Base-by-base conservation (phyloP, 495 filamentous ascomycete species). In the Penicillium ucsense region DNA sequence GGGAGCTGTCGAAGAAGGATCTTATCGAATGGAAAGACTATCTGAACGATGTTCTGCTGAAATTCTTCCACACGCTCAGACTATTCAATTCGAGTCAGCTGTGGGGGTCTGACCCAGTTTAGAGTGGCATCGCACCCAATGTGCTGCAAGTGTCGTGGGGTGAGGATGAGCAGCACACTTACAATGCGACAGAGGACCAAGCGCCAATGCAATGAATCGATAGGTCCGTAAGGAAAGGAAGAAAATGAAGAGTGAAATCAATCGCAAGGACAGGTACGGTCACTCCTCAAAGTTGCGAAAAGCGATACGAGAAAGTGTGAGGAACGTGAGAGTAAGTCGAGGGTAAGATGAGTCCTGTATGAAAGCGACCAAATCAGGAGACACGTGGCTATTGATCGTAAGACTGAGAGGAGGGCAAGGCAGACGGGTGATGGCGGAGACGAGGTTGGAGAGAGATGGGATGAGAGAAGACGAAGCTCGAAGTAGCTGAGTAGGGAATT, bases 141-240 rank as follows among this genome's bases (percentile, higher is more conserved):
- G 9, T 30, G 31, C 4, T 20, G 20, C 4, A 30, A n/a, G 39
- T 11, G 10, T 32, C 6, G 41, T 43, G 43, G 38, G 36, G 28
- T 35, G 38, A 38, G 39, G 28, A 5, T 31, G 39, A 44, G 27
- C 42, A 44, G 43, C 11, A 43, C 41, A 64, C 66, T 63, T 55
- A 70, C 63, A 65, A 66, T 65, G 62, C 64, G 51, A 57, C 49
- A 63, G 20, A 57, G 39, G 41, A 61, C 53, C 43, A 46, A 41
- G 47, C 33, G 53, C 48, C 50, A 61, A 59, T 54, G 50, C 51
- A 51, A 57, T 47, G 54, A 61, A 61, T 58, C 51, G 55, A 45
- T 45, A 49, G 38, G 39, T 48, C 45, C 41, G 49, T 43, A 55
- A 52, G 38, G 48, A 58, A 49, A 48, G 41, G 45, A 55, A 57